phyloP scores from a whole-genome alignment of 192 early-diverging fungal species.

The Geranomyces michiganensis region DNA sequence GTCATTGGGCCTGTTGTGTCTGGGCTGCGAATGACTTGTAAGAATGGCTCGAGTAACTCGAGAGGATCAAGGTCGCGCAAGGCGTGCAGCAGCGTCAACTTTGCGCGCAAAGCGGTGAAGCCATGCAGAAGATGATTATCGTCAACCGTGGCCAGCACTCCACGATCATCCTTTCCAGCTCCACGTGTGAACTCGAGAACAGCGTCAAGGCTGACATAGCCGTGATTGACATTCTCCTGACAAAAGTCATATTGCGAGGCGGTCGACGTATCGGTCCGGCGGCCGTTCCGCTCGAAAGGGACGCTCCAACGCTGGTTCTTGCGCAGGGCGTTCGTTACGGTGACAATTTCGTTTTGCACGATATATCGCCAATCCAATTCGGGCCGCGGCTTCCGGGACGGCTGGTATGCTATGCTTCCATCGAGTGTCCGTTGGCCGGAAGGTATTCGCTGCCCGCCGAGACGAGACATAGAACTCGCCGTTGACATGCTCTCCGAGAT shows the following conservation, averaged over 20 bases:
- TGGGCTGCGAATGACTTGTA: slow-evolving; percentile 89
- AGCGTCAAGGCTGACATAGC: slow-evolving; percentile 19
- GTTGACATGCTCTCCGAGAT: too few relatives aligned
- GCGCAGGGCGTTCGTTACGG: slow-evolving; percentile 76
- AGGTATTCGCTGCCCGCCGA: too few relatives aligned
- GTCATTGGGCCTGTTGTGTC: slow-evolving; percentile 96
- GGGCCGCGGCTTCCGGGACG: slow-evolving; percentile 17
- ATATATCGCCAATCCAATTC: slow-evolving; percentile 74
- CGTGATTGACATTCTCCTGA: slow-evolving; percentile 14
- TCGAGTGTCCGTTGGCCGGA: neutral
- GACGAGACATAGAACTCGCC: too few relatives aligned
- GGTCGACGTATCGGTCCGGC: neutral
- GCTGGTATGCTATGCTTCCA: slow-evolving; percentile 1
- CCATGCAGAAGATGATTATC: slow-evolving; percentile 71
- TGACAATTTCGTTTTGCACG: slow-evolving; percentile 74
- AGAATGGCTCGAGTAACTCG: slow-evolving; percentile 82
- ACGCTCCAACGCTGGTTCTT: slow-evolving; percentile 80
- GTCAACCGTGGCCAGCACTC: slow-evolving; percentile 31
- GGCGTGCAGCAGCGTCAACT: slow-evolving; percentile 51
- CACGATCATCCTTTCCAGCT: slow-evolving; percentile 10
- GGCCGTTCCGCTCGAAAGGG: slow-evolving; percentile 19
- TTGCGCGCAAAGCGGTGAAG: slow-evolving; percentile 65
- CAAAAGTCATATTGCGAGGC: slow-evolving; percentile 24
- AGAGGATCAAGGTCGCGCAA: slow-evolving; percentile 56
- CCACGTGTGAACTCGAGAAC: slow-evolving; percentile 34